Evolutionary conservation across 257 asterid genomes (phyloP), one percentile per base, ranked within the genome.

Genomic region (Sherardia arvensis): DNA sequence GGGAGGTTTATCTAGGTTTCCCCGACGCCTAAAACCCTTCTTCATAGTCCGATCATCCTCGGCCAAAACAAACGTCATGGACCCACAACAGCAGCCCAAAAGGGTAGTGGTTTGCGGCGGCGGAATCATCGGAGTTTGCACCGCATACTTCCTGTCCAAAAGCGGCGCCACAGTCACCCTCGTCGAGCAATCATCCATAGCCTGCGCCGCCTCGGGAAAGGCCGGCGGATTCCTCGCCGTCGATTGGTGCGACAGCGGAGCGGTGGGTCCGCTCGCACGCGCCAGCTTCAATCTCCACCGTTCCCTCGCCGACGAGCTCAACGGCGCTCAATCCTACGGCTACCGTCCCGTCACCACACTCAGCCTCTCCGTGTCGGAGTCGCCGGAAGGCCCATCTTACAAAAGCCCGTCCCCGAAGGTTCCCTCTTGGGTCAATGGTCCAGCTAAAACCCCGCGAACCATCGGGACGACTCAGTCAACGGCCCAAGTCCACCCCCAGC

Each of bases 221-320:
- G 91, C 95, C 43, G 97, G 98, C 9, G 98, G 96, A 5, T 91
- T 91, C 78, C 88, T 91, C 38, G 98, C 95, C 18, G 76, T 80
- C 0, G 97, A 86, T 73, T 91, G 97, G 98, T 88, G 95, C 75
- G 97, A 86, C 74, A 84, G 80, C 10, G 82, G 87, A 2, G 79
- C 95, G 3, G 72, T 86, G 55, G 71, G 85, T 0, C 71, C 95
- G 18, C 92, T 91, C 33, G 96, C 98, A 0, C 88, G 95, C 8
- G 82, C 95, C 38, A 91, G 98, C 82, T 91, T 91, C 82, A 69
- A 83, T 77, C 95, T 88, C 74, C 98, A 91, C 79, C 95, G 91
- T 25, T 74, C 83, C 9, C 84, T 91, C 18, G 83, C 98, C 14
- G 66, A 82, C 20, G 87, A 88, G 23, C 95, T 91, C 81, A 75